Evolutionary conservation across 202 grass and related monocot genomes (phyloP), one percentile per base, ranked within the genome.

Genomic region (Brachypodium distachyon): DNA sequence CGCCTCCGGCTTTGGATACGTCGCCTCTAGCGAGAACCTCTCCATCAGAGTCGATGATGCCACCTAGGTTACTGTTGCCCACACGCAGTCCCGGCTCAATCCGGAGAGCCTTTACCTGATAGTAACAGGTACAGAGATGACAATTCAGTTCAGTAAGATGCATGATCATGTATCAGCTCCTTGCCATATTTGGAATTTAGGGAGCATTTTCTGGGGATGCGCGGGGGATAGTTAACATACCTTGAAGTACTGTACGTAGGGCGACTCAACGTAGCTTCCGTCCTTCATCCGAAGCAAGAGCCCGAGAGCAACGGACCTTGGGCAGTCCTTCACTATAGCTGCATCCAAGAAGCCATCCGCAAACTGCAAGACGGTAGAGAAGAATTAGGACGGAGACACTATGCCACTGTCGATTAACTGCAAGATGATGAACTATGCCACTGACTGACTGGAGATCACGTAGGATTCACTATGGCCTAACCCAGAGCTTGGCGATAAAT

Each of bases 301-400:
- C 31, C 73, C 77, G 6, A 87, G 41, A 49, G 87, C 71, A 37
- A 78, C 85, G 28, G 83, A 89, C 63, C 78, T 84, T 13, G 96
- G 90, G 77, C 96, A 99, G 3, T 99, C 85, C 88, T 65, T 96
- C 59, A 99, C 73, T 79, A 99, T 89, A 21, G 89, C 83, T 27
- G 63, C 89, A 73, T 99, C 96, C 87, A 99, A 83, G 89, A 83
- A 99, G 41, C 96, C 96, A 87, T 99, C 96, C 22, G 92, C 87
- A 71, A 99, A 93, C 96, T 99, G 76, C 70, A 90, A 26, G 38
- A 57, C 43, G 69, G 71, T 28, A 16, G 26, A 74, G 10, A 58
- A 38, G 31, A 23, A 63, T 83, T 74, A 68, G 6, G 22, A 28
- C 19, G 27, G 41, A 55, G 25, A 5, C 1, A n/a, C n/a, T n/a